These are phyloP conservation scores for Globisporangium irregulare DNA, from an alignment of 352 stramenopile species.

Conservation along the genomic window DNA sequence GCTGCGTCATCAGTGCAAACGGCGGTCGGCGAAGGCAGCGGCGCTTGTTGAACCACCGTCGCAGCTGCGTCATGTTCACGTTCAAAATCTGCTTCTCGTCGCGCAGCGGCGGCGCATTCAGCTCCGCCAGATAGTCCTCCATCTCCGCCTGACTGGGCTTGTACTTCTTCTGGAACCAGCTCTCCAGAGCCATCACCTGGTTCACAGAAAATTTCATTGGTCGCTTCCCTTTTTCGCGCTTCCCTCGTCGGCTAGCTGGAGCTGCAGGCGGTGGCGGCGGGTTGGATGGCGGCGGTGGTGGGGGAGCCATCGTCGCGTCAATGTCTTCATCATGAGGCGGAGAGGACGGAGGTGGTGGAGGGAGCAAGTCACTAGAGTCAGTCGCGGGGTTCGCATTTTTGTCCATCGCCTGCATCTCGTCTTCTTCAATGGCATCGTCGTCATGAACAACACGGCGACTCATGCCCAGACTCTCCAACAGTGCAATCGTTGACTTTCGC, in stretches of 20 bases:
- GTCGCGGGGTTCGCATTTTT: slow-evolving; percentile 8
- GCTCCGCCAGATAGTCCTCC: slow-evolving; percentile 63
- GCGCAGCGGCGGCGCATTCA: slow-evolving; percentile 70
- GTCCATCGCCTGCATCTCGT: slow-evolving; percentile 6
- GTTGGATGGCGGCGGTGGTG: slow-evolving; percentile 13
- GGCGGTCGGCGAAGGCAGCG: slow-evolving; percentile 77
- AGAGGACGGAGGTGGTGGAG: slow-evolving; percentile 19
- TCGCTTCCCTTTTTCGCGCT: slow-evolving; percentile 57
- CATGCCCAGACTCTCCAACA: slow-evolving; percentile 74
- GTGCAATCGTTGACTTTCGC: slow-evolving; percentile 61
- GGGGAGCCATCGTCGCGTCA: background rate
- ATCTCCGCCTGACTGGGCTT: slow-evolving; percentile 80
- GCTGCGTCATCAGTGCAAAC: slow-evolving; percentile 81
- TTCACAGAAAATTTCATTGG: slow-evolving; percentile 88
- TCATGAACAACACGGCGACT: slow-evolving; percentile 47
- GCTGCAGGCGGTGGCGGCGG: slow-evolving; percentile 10
- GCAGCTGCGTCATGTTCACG: slow-evolving; percentile 85
- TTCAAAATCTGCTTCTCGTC: slow-evolving; percentile 78
- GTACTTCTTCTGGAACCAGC: slow-evolving; percentile 87
- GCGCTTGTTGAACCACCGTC: slow-evolving; percentile 86
- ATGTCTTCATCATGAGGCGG: background rate
- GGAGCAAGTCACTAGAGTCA: background rate
- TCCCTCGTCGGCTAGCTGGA: slow-evolving; percentile 32
- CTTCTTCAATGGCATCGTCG: slow-evolving; percentile 45
- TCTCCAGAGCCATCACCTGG: slow-evolving; percentile 73